These are phyloP conservation scores for Tanacetum coccineum DNA, from an alignment of 129 eudicot species.

Conservation along the genomic window DNA sequence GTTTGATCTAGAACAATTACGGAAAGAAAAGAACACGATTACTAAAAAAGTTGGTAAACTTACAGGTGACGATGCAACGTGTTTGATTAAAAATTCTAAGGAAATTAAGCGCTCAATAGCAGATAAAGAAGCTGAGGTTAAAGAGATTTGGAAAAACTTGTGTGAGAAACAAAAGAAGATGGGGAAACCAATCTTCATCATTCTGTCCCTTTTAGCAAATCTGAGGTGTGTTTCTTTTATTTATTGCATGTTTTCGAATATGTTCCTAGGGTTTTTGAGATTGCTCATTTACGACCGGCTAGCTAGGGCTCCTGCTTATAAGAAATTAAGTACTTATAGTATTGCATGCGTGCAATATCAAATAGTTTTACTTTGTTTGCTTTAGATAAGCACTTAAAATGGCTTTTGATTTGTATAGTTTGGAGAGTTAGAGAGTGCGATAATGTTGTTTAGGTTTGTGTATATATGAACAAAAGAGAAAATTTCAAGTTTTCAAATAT, in stretches of 20 bases:
- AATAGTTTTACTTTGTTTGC: no score
- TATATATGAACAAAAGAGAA: no score
- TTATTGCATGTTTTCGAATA: not conserved
- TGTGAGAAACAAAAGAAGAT: conserved; percentile 36
- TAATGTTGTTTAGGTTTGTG: no score
- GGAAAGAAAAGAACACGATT: conserved; percentile 55
- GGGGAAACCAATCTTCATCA: conserved; percentile 69
- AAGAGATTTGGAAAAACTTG: conserved; percentile 45
- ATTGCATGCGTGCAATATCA: no score
- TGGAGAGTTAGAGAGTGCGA: no score
- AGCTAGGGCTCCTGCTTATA: no score
- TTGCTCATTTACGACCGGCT: no score
- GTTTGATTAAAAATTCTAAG: conserved; percentile 35
- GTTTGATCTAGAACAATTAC: conserved; percentile 62
- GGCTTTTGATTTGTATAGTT: no score
- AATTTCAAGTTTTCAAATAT: no score
- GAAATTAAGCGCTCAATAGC: conserved; percentile 42
- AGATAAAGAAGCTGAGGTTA: conserved; percentile 52
- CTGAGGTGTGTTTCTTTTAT: conserved; percentile 41
- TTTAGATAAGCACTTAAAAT: no score
- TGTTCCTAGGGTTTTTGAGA: no score
- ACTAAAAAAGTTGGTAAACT: conserved; percentile 64
- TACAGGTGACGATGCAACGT: conserved; percentile 60
- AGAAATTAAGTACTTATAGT: no score
- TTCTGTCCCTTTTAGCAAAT: conserved; percentile 58